Base-by-base conservation (phyloP, 2,329 filamentous ascomycete genomes). In the Ophiosphaerella korrae region DNA sequence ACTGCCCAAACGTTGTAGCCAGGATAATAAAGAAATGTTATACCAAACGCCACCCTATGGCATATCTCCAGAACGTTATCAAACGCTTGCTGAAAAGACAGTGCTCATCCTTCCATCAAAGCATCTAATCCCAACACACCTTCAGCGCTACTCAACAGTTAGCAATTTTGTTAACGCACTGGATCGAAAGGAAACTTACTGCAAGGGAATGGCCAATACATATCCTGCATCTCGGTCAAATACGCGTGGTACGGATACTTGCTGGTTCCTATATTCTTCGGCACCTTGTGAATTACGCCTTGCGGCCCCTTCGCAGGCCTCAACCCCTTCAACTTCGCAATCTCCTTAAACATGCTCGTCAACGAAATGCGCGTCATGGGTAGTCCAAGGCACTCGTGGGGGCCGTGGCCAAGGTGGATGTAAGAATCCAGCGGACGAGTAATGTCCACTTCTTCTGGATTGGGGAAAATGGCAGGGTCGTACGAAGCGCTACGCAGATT, bases 171-270 rank as follows among this genome's bases (percentile, higher is more conserved):
- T 23, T 38, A n/a, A 14, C 34, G n/a, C 5, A 13, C 9, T 36
- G 24, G 38, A 29, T 13, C 26, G 18, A 21, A 21, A 21, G 18
- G 18, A 45, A 64, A 74, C 77, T 77, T 65, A 78, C 77, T 72
- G 46, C 72, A 75, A 43, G 77, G 77, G 50, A 79, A 79, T 35
- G 76, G 76, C 61, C 77, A 78, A 59, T 72, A 77, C 60, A 66
- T 69, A 66, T 79, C 75, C 73, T 75, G 76, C 44, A 77, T 75
- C 69, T 78, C 77, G 32, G 75, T 79, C 69, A 80, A 58, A 52
- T 78, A 80, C 21, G 71, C 70, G 63, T 77, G 73, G 51, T 75
- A 78, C 9, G 66, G 63, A 43, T 74, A 58, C 51, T 65, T 63
- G 36, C 71, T 61, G 29, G 55, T 62, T 4, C 43, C 55, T 6